These are phyloP conservation scores for Gymnopilus dilepis DNA, from an alignment of 768 basidiomycete genomes.

Conservation along the genomic window DNA sequence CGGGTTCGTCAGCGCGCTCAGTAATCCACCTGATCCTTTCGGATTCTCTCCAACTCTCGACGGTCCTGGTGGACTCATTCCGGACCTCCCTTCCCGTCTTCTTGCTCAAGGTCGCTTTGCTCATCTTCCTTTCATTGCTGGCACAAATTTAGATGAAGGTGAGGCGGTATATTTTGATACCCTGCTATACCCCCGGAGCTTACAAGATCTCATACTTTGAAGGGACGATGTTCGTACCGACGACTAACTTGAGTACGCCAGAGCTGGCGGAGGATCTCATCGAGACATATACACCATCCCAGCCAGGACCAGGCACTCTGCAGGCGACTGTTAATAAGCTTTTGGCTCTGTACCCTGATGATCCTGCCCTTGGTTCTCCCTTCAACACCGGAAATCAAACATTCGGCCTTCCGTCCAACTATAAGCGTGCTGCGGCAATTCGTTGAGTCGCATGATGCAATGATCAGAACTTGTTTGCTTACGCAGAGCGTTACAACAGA, in stretches of 20 bases:
- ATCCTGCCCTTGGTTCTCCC: conserved; percentile 48
- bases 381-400: conserved; percentile 51
- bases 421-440: conserved; percentile 38
- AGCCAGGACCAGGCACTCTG: conserved; percentile 27
- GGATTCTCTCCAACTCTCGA: conserved; percentile 48
- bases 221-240: conserved; percentile 44
- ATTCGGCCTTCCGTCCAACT: conserved; percentile 42
- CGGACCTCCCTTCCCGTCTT: conserved; percentile 43
- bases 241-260: conserved; percentile 27
- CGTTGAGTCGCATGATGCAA: conserved; percentile 23
- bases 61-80: conserved; percentile 43
- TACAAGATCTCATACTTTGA: neutral
- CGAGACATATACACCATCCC: conserved; percentile 34
- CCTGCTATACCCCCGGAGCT: neutral
- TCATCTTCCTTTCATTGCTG: conserved; percentile 49
- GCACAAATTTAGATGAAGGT: conserved; percentile 54
- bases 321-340: conserved; percentile 30
- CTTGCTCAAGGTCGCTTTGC: conserved; percentile 33
- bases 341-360: conserved; percentile 46
- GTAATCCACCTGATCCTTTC: conserved; percentile 21
- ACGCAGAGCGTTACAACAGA: conserved; percentile 20
- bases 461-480: neutral
- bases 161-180: neutral
- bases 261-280: conserved; percentile 34
- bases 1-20: conserved; percentile 23